Base-by-base conservation (phyloP, 1,284 basidiomycete species). In the Ganoderma lingzhi region DNA sequence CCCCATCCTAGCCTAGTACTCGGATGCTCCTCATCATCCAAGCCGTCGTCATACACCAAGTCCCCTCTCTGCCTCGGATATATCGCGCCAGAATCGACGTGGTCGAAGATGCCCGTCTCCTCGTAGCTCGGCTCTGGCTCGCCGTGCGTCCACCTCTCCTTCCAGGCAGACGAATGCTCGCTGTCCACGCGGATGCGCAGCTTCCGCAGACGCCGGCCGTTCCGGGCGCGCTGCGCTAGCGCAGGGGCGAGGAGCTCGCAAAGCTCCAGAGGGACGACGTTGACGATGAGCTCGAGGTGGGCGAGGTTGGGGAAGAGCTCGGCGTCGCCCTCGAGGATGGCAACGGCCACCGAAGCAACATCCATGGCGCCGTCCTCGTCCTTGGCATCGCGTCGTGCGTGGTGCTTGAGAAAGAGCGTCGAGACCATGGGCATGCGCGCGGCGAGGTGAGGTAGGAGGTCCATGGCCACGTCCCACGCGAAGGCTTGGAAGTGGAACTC, bases 241-340 rank as follows among this genome's bases (percentile, higher is more conserved):
- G 19, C 56, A 5, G n/a, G 35, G 35, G 35, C 35, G 56, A 59
- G 17, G 19, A 39, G 17, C n/a, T 39, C 35, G 56, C 56, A 59
- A 17, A 59, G 17, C 32, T 14, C 56, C 32, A 39, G 12, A 10
- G 56, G 35, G 32, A 23, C 23, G 32, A 3, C 17, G 35, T 35
- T 39, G n/a, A 59, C 56, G 35, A 59, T 19, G 56, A 59, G 32
- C 35, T 59, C 56, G 19, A 59, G 35, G n/a, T 39, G 56, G 9
- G 35, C n/a, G 19, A 59, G 56, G 15, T 10, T 3, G 2, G 56
- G 56, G 35, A 59, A 14, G 35, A 59, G 35, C 14, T 15, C 17
- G 35, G 19, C 6, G 56, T 59, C 32, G 30, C 30, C 10, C 35
- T n/a, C 35, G 35, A 59, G 56, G 35, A 59, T 2, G 3, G 3